Base-by-base conservation (phyloP, 2,329 filamentous ascomycete genomes). In the Plenodomus tracheiphilus region DNA sequence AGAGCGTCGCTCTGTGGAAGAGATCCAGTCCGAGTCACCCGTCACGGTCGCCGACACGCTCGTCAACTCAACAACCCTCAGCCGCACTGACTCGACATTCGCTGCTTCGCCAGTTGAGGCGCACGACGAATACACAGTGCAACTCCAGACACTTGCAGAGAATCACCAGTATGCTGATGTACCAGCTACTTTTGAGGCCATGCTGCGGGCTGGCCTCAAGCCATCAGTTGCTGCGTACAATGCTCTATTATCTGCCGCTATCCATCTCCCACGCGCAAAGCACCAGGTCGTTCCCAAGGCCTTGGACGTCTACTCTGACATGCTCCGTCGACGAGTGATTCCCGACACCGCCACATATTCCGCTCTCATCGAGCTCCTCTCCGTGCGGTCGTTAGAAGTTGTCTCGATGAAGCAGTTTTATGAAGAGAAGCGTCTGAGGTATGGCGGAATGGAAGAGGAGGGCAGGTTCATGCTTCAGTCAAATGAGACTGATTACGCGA, bases 221-320 rank as follows among this genome's bases (percentile, higher is more conserved):
- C 94, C 94, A 30, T 89, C 88, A 6, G 85, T 90, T 40, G 81
- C 85, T 39, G 88, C 93, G n/a, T 99, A 99, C 80, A 97, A 97
- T 70, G 89, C 91, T 41, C 81, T 99, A 38, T 78, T 99, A 37
- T 81, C 86, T 62, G 90, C 94, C 5, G 91, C 91, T 13, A 90
- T 97, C 53, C 82, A 90, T 60, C 82, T 97, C 16, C 89, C 92
- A 7, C 79, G 81, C 19, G 86, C 89, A 71, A 88, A 86, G 72
- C 87, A 88, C 45, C 88, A 95, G 75, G 85, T 94, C 43, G 89
- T 96, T 13, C 87, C 91, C 53, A 96, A 96, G 77, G 91, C 91
- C 4, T 81, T 97, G 43, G 92, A 96, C 75, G 89, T 99, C 43
- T 99, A 97, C 72, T 88, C 91, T 15, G 92, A 97, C 70, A 97